Evolutionary conservation across 805 yeast genomes (phyloP).

Genomic region (Candida vartiovaarae): DNA sequence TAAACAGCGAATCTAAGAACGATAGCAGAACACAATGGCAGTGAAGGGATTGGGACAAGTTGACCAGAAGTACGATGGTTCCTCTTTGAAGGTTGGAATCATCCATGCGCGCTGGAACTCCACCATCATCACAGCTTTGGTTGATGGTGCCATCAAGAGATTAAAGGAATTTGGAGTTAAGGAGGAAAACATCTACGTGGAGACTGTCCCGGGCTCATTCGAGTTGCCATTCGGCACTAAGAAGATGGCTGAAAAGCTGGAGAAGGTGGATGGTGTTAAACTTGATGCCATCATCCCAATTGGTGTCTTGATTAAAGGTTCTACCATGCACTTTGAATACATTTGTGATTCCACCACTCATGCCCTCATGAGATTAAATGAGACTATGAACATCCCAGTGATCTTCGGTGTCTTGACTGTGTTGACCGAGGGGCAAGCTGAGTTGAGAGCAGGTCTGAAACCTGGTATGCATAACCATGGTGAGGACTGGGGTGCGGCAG

Average conservation of each 20-base stretch:
- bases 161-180: slow-evolving; percentile 61
- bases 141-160: slow-evolving; percentile 64
- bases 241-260: slow-evolving; percentile 36
- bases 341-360: slow-evolving; percentile 86
- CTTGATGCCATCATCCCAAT: slow-evolving; percentile 88
- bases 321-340: slow-evolving; percentile 97
- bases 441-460: slow-evolving; percentile 85
- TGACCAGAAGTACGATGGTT: slow-evolving; percentile 65
- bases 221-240: slow-evolving; percentile 84
- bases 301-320: slow-evolving; percentile 92
- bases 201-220: slow-evolving; percentile 90
- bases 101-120: slow-evolving; percentile 96
- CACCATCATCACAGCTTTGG: slow-evolving; percentile 68
- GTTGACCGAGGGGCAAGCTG: slow-evolving; percentile 89
- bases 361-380: slow-evolving; percentile 78
- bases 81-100: slow-evolving; percentile 68
- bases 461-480: slow-evolving; percentile 89
- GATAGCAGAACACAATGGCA: slow-evolving; percentile 42
- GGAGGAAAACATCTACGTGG: slow-evolving; percentile 69
- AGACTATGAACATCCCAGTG: slow-evolving; percentile 64
- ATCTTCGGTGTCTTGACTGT: slow-evolving; percentile 93
- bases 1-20: no score
- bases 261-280: slow-evolving; percentile 34
- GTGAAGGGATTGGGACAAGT: slow-evolving; percentile 73
- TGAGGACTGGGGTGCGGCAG: slow-evolving; percentile 98